These are phyloP conservation scores for Effrenium voratum DNA, from an alignment of 73 alveolate species.

Conservation along the genomic window DNA sequence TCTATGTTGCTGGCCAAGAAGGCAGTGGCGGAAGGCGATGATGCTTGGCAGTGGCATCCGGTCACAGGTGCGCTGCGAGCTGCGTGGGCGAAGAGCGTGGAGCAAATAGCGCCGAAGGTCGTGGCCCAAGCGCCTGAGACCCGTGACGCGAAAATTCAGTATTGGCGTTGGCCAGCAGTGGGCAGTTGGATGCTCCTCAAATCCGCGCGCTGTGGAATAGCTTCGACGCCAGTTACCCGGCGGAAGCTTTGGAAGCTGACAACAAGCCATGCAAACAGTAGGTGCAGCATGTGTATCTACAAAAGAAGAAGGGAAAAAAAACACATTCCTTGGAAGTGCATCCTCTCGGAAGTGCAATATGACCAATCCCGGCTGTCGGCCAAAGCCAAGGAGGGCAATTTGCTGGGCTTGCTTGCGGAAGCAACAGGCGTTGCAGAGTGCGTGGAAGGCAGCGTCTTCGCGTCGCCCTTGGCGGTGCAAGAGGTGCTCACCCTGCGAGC, in stretches of 20 bases:
- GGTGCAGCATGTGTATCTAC: neutral
- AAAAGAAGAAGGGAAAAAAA: neutral
- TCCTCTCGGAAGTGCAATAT: neutral
- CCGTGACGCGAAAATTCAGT: no score
- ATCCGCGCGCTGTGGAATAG: neutral
- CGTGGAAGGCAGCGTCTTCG: neutral
- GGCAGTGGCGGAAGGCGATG: no score
- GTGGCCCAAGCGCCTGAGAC: no score
- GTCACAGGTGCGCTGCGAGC: no score
- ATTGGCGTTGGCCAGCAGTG: no score
- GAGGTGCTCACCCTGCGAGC: neutral
- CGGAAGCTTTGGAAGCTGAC: neutral
- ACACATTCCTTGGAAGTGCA: neutral
- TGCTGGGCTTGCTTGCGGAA: slow-evolving; percentile 21
- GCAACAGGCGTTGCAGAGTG: neutral
- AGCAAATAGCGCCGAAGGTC: no score
- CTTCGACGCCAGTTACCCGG: neutral
- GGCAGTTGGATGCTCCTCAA: neutral
- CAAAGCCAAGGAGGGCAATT: neutral
- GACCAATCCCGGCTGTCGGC: neutral
- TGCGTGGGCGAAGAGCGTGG: no score
- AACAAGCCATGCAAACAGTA: neutral
- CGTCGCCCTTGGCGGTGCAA: slow-evolving; percentile 10
- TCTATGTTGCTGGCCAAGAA: no score
- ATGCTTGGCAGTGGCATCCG: no score